These are phyloP conservation scores for Daphne laureola DNA, from an alignment of 441 rosid genomes.

Conservation along the genomic window DNA sequence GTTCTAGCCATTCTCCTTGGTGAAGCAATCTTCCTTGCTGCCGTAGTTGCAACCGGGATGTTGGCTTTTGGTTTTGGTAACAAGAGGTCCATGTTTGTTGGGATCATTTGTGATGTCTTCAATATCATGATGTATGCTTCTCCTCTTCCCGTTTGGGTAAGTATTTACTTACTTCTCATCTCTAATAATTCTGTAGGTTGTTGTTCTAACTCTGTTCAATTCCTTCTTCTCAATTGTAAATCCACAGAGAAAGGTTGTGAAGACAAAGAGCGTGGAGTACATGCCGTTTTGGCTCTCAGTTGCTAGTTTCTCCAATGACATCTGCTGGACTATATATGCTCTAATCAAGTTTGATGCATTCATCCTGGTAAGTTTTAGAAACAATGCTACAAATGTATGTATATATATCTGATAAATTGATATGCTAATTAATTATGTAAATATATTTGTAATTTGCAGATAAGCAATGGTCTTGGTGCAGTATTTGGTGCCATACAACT, in stretches of 20 bases:
- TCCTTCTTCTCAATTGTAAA: background rate
- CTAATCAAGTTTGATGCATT: constrained; percentile 47
- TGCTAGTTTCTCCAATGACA: constrained; percentile 37
- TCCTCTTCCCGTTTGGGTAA: constrained; percentile 45
- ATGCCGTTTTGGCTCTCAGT: constrained; percentile 65
- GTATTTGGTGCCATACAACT: constrained; percentile 30
- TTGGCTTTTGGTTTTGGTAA: constrained; percentile 13
- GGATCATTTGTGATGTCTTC: constrained; percentile 47
- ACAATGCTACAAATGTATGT: too few species aligned
- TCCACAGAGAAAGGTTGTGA: constrained; percentile 41
- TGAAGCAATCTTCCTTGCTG: constrained; percentile 22
- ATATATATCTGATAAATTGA: too few species aligned
- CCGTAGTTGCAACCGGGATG: constrained; percentile 13
- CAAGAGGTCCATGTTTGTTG: constrained; percentile 32
- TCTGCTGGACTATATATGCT: constrained; percentile 53
- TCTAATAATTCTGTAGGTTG: background rate
- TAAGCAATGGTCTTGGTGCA: constrained; percentile 54
- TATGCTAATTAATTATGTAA: too few species aligned
- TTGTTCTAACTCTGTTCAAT: background rate
- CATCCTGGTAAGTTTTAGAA: constrained; percentile 37
- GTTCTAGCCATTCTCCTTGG: constrained; percentile 12
- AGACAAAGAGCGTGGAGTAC: constrained; percentile 60
- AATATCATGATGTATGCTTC: constrained; percentile 62
- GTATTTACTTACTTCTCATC: background rate
- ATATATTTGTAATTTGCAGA: too few species aligned